Percentiles rank a stretch among this genome's conserved stretches.
These are phyloP conservation scores for Leishmania tropica DNA, from an alignment of 208 protist species.

Conservation along the genomic window DNA sequence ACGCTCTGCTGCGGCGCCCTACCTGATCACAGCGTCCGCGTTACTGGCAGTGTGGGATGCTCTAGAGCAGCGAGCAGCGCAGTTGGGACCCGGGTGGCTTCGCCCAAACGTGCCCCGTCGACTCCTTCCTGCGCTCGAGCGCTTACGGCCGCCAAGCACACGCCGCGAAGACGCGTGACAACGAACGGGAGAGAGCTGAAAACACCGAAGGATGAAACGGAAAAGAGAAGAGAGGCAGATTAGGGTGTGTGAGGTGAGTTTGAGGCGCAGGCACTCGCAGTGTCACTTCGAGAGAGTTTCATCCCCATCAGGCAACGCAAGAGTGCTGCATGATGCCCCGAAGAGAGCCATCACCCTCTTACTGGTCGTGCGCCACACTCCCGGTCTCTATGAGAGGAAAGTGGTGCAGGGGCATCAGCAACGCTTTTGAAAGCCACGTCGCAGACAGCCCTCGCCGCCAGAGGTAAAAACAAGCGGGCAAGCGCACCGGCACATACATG, in stretches of 20 bases:
- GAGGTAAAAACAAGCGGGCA: background rate
- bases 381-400: background rate
- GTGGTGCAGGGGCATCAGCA: background rate
- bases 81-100: background rate
- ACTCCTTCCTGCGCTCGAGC: background rate
- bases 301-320: background rate
- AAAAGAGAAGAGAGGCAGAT: background rate
- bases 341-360: background rate
- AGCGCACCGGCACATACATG: background rate
- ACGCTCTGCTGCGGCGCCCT: too few species aligned
- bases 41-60: background rate
- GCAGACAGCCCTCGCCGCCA: background rate
- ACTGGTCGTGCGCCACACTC: background rate
- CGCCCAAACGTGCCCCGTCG: background rate
- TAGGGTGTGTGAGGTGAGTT: too few species aligned
- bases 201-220: background rate
- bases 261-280: background rate
- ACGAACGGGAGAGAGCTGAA: background rate
- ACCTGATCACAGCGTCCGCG: background rate
- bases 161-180: background rate
- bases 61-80: background rate
- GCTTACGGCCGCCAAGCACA: background rate
- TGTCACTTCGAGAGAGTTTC: background rate
- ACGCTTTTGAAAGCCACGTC: background rate
- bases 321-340: background rate